Conservation (phyloP, 345 rosid species). For the Bretschneidera sinensis region DNA sequence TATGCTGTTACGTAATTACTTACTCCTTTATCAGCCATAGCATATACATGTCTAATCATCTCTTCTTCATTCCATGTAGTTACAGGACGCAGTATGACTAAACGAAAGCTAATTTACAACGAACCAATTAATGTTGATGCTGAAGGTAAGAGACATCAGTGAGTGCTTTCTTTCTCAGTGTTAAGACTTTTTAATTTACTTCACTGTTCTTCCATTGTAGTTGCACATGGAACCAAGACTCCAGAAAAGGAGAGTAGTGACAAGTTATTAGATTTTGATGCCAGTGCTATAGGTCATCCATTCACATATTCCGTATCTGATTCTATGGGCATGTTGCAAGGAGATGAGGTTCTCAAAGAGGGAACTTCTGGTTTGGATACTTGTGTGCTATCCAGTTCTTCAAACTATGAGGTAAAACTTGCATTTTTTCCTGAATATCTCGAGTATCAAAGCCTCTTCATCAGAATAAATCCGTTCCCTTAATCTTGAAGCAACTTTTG, state of each 20-base stretch:
- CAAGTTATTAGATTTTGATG: slow-evolving; percentile 15
- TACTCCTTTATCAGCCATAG: background rate
- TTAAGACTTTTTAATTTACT: background rate
- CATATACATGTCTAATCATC: background rate
- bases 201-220: background rate
- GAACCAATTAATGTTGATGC: slow-evolving; percentile 15
- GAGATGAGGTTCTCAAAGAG: slow-evolving; percentile 11
- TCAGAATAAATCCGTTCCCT: background rate
- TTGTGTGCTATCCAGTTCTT: slow-evolving; percentile 20
- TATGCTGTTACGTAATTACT: background rate
- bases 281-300: slow-evolving; percentile 5
- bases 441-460: background rate
- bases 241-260: slow-evolving; percentile 9
- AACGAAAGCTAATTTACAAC: slow-evolving; percentile 4
- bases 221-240: slow-evolving; percentile 10
- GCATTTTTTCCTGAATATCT: slow-evolving; percentile 5
- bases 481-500: background rate
- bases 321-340: slow-evolving; percentile 10
- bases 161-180: background rate
- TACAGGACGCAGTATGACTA: slow-evolving; percentile 6
- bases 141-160: slow-evolving; percentile 11
- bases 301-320: slow-evolving; percentile 6
- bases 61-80: slow-evolving; percentile 6
- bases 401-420: slow-evolving; percentile 19
- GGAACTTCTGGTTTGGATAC: slow-evolving; percentile 17